Percentiles rank a stretch among this genome's conserved stretches.
phyloP scores from a whole-genome alignment of 2,329 filamentous ascomycete genomes.

The Emergomyces orientalis region DNA sequence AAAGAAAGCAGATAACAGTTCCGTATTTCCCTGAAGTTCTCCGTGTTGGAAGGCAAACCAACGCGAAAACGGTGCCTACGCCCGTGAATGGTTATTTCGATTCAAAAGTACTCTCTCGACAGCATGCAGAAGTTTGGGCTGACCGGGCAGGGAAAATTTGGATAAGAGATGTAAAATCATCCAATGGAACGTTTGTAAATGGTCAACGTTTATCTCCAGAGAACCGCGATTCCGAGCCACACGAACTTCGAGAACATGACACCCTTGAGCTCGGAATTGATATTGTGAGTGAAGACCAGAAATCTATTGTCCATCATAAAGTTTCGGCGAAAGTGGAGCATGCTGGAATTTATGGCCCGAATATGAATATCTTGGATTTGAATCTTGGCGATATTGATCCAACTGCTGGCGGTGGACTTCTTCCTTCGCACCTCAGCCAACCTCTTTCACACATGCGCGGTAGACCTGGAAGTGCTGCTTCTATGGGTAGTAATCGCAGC shows the following conservation, averaged over 20 bases:
- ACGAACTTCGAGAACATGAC: constrained; percentile 84
- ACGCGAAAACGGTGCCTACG: constrained; percentile 89
- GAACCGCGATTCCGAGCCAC: constrained; percentile 91
- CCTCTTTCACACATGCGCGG: constrained; percentile 58
- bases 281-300: constrained; percentile 97
- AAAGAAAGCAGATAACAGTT: constrained; percentile 90
- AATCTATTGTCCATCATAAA: constrained; percentile 96
- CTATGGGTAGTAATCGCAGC: constrained; percentile 52
- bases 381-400: constrained; percentile 89
- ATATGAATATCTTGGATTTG: constrained; percentile 68
- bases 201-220: constrained; percentile 81
- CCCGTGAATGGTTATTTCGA: constrained; percentile 92
- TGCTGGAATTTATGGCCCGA: constrained; percentile 65
- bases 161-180: constrained; percentile 96
- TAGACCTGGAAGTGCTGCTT: constrained; percentile 58
- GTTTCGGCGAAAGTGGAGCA: constrained; percentile 95
- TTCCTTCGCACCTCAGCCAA: constrained; percentile 59
- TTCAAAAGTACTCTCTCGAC: constrained; percentile 90
- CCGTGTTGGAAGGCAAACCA: constrained; percentile 91
- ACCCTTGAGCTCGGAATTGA: constrained; percentile 93
- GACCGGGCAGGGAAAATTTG: constrained; percentile 78
- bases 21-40: constrained; percentile 91
- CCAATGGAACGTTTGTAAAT: constrained; percentile 97
- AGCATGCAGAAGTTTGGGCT: constrained; percentile 94
- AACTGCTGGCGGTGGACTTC: constrained; percentile 58